Base-by-base conservation (phyloP, 345 rosid genomes). In the Tarenaya hassleriana region DNA sequence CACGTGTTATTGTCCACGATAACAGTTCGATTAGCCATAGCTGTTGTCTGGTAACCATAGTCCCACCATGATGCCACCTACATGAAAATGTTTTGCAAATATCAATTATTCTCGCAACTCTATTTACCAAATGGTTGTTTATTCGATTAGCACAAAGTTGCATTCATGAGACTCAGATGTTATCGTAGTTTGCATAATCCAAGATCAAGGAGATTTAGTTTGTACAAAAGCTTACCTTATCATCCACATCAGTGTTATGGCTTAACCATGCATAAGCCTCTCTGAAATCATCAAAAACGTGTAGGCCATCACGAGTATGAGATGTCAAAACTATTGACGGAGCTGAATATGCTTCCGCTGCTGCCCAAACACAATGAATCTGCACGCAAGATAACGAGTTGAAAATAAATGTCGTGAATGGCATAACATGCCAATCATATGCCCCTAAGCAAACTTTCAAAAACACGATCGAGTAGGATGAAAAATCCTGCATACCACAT, bases 21-120 rank as follows among this genome's bases (percentile, higher is more conserved):
- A 62, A 92, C 98, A 7, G 98, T 92, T 64, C 98, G 86, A 41
- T 88, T 92, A 50, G 98, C 98, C 97, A 92, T 92, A 37, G 98
- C 97, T 63, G 98, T 88, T 41, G 98, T 92, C 72, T 92, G 98
- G 63, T 92, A 92, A 60, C 98, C 98, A 38, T 88, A 92, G 77
- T 92, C 98, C 97, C 98, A 92, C 98, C 97, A 88, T 39, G 97
- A 92, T 49, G 97, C 98, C 68, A 92, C 98, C 98, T 92, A 77
- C 55, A 58, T 40, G 29, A 58, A 39, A 10, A 2, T 35, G 34
- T 37, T 46, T 47, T 31, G 34, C 13, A 53, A 48, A 19, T 24
- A n/a, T n/a, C 29, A n/a, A 50, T 52, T 40, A 47, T 51, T 66
- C 56, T 58, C 60, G 3, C 27, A 10, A 65, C 19, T 32, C 58